phyloP scores from a whole-genome alignment of 306 rosid genomes.

The Malus asiatica region DNA sequence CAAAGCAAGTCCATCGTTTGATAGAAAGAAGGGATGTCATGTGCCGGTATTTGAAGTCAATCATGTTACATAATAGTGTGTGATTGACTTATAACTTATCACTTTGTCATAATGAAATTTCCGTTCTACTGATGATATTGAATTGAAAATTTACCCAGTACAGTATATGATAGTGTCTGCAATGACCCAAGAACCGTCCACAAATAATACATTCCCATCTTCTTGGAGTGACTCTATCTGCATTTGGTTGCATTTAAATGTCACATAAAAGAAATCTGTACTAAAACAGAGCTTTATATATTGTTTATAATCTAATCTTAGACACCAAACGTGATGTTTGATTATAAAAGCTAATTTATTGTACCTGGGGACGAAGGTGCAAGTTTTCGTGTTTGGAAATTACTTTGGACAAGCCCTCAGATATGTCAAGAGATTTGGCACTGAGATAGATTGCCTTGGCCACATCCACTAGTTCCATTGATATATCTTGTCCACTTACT shows the following conservation, averaged over 20 bases:
- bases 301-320: background rate
- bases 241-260: slow-evolving; percentile 7
- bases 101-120: too few relatives aligned
- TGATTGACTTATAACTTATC: too few relatives aligned
- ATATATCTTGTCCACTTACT: slow-evolving; percentile 79
- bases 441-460: slow-evolving; percentile 73
- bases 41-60: background rate
- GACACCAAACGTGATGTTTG: too few relatives aligned
- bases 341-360: background rate
- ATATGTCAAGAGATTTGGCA: slow-evolving; percentile 50
- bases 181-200: slow-evolving; percentile 57
- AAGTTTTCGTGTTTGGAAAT: slow-evolving; percentile 57
- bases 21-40: too few relatives aligned
- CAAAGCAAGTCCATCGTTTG: background rate
- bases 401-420: slow-evolving; percentile 75
- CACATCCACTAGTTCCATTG: slow-evolving; percentile 68
- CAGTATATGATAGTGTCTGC: slow-evolving; percentile 76
- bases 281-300: background rate
- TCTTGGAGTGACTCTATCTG: slow-evolving; percentile 74
- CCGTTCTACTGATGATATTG: too few relatives aligned
- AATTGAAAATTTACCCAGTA: slow-evolving; percentile 53
- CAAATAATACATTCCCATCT: slow-evolving; percentile 66
- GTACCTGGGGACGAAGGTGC: slow-evolving; percentile 75
- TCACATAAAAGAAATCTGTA: background rate
- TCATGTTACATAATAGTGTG: too few relatives aligned